Evolutionary conservation across 495 filamentous ascomycete genomes (phyloP).

Genomic region (Parachaetomium inaequale): DNA sequence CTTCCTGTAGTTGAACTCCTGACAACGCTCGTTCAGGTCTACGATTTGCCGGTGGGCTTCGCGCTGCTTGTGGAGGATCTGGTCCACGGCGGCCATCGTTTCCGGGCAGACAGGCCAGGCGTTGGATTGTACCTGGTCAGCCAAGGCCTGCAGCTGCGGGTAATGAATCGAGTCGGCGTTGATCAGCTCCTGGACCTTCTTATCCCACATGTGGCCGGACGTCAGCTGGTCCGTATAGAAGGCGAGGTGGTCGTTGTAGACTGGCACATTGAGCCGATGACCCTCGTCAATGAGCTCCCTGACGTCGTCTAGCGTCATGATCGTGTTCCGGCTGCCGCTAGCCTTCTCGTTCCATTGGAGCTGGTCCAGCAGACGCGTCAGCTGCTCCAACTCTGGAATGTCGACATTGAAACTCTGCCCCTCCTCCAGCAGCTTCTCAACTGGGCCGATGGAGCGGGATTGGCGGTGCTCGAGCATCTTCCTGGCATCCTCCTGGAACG

Average conservation of each 20-base stretch:
- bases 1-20: constrained; percentile 67
- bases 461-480: constrained; percentile 59
- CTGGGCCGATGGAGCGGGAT: constrained; percentile 58
- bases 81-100: constrained; percentile 79
- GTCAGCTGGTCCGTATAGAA: constrained; percentile 71
- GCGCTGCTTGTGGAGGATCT: constrained; percentile 92
- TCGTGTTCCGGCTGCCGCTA: constrained; percentile 55
- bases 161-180: constrained; percentile 85
- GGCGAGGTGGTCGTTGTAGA: constrained; percentile 70
- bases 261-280: constrained; percentile 67
- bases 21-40: constrained; percentile 71
- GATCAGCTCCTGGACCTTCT: constrained; percentile 91
- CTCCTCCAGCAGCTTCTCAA: constrained; percentile 84
- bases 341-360: constrained; percentile 86
- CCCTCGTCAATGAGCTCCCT: constrained; percentile 72
- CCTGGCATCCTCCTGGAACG: constrained; percentile 77
- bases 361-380: constrained; percentile 77
- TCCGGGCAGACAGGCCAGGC: constrained; percentile 76
- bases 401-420: constrained; percentile 91
- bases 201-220: constrained; percentile 82
- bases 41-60: constrained; percentile 87
- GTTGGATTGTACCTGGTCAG: constrained; percentile 65
- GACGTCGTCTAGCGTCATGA: constrained; percentile 72
- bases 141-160: constrained; percentile 88
- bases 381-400: constrained; percentile 82